Base-by-base conservation (phyloP, 257 asterid species). In the Buddleja alternifolia region DNA sequence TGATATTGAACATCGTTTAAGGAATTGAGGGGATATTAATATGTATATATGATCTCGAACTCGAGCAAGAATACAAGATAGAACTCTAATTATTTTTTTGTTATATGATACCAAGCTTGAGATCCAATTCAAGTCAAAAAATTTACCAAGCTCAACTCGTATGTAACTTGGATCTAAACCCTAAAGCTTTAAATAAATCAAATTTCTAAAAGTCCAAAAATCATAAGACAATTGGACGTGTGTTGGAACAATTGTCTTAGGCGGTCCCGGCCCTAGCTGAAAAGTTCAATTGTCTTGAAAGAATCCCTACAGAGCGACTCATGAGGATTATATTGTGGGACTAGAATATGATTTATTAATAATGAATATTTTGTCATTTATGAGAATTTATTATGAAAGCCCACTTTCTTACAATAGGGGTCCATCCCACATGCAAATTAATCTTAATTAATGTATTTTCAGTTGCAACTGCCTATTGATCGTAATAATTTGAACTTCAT, bases 281-380 rank as follows among this genome's bases (percentile, higher is more conserved):
- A 36, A 29, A 10, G 6, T 32, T 12, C 42, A 14, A 36, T 41
- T 10, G 53, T 50, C 52, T 12, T 17, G 39, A 51, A 51, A 37
- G 15, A 20, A 61, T 23, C 58, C 57, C 39, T 24, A 12, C 57
- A 50, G 20, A 24, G 4, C 14, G 17, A 32, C 21, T n/a, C 41
- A 59, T 69, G 60, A 50, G 20, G 8, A 29, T 29, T 29, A 5
- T 29, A 29, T 29, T 29, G 34, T 68, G 66, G 46, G 37, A 56
- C 73, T 46, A 17, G 4, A 10, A 46, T 39, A 41, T 25, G 40
- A 62, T 12, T 51, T 60, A 32, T 21, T 74, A 21, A 66, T 66
- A 36, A 62, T 52, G 48, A 8, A n/a, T 29, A 29, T 29, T 29
- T 23, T 20, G 9, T 72, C 63, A 69, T 74, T 74, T 57, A 78